phyloP scores from a whole-genome alignment of 345 rosid genomes.

The Murraya paniculata region DNA sequence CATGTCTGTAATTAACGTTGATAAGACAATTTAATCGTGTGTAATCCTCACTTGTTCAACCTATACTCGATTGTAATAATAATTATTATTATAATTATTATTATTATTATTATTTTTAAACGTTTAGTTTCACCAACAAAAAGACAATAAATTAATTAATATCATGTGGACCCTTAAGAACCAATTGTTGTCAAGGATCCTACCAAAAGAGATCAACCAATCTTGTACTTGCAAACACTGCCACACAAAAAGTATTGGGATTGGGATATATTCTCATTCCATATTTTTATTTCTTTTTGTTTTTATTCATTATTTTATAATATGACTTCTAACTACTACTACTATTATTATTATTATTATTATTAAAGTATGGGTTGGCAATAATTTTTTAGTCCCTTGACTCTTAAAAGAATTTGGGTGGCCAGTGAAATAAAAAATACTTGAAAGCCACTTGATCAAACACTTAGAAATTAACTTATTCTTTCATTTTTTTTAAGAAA shows the following conservation, averaged over 20 bases:
- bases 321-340: not conserved
- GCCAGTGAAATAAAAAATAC: no score
- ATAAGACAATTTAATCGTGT: no score
- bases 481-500: not conserved
- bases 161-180: not conserved
- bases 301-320: not conserved
- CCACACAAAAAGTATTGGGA: constrained; percentile 2
- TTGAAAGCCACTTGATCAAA: fast-evolving
- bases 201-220: not conserved
- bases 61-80: not conserved
- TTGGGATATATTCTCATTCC: not conserved
- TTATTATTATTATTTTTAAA: not conserved
- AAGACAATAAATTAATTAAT: not conserved
- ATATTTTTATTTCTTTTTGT: not conserved
- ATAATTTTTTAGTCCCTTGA: no score
- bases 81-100: no score
- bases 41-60: not conserved
- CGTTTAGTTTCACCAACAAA: not conserved
- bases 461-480: not conserved
- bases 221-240: constrained; percentile 4
- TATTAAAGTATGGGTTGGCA: no score
- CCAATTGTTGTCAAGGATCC: not conserved
- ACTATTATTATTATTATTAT: no score
- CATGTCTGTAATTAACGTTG: not conserved
- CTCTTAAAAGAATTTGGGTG: no score